Evolutionary conservation across 208 protist species (phyloP).

Genomic region (Trypanosoma rangeli): DNA sequence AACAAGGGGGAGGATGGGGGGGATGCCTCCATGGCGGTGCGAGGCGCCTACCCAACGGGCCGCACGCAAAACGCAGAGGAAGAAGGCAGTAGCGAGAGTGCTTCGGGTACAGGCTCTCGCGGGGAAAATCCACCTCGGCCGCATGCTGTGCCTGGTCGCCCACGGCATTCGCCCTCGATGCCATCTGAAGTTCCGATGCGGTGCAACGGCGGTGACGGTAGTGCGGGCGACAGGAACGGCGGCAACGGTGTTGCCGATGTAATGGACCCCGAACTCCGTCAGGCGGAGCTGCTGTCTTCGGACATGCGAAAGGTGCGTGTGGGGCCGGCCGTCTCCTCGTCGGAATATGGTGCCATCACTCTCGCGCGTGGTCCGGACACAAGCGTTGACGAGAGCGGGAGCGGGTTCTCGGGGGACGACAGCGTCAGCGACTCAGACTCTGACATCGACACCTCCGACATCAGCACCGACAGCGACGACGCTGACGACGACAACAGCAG

Average conservation of each 20-base stretch:
- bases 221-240: not conserved
- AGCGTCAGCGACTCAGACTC: conserved; percentile 29
- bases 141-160: conserved; percentile 35
- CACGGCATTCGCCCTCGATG: conserved; percentile 15
- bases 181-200: not conserved
- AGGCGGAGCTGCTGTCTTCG: conserved; percentile 21
- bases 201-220: not conserved
- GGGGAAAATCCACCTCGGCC: conserved; percentile 28
- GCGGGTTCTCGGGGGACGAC: conserved; percentile 35
- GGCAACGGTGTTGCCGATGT: not conserved
- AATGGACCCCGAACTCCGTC: conserved; percentile 4
- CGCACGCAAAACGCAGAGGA: conserved; percentile 36
- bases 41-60: not conserved
- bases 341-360: not conserved
- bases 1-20: conserved; percentile 28
- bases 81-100: conserved; percentile 64
- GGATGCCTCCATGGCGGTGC: not conserved
- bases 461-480: conserved; percentile 30
- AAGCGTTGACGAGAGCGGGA: conserved; percentile 30
- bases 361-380: not conserved
- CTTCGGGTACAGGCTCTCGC: conserved; percentile 24
- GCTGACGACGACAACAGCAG: conserved; percentile 11
- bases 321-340: not conserved
- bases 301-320: conserved; percentile 4
- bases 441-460: conserved; percentile 26